These are phyloP conservation scores for Gaertneriomyces semiglobifer DNA, from an alignment of 192 early-diverging fungal genomes.

Conservation along the genomic window DNA sequence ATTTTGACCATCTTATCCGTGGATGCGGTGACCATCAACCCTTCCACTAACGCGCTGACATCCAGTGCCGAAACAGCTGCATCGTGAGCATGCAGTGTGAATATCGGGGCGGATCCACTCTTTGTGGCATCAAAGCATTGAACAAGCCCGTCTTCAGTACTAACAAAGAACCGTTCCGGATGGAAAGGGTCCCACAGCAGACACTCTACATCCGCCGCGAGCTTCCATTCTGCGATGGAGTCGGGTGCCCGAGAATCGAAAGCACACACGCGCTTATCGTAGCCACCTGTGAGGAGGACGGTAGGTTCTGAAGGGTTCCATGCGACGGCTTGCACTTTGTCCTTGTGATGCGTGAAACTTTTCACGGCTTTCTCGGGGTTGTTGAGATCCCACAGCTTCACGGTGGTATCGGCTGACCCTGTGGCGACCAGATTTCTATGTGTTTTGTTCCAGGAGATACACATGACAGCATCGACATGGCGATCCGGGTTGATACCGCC, in stretches of 20 bases:
- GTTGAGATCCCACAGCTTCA: constrained; percentile 97
- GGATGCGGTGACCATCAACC: constrained; percentile 87
- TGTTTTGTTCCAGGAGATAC: constrained; percentile 86
- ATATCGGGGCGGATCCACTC: constrained; percentile 55
- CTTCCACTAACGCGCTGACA: constrained; percentile 71
- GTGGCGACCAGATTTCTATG: constrained; percentile 78
- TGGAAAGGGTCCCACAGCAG: constrained; percentile 88
- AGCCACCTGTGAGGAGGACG: constrained; percentile 85
- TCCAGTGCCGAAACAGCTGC: constrained; percentile 84
- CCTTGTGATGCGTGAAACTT: constrained; percentile 80
- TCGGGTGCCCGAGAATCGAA: constrained; percentile 90
- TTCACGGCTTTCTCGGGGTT: constrained; percentile 58
- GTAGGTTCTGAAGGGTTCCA: constrained; percentile 91
- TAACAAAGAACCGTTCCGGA: constrained; percentile 59
- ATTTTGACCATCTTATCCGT: constrained; percentile 89
- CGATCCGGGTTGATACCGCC: constrained; percentile 66
- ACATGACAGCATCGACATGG: constrained; percentile 95
- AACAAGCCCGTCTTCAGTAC: constrained; percentile 89
- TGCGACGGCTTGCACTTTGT: constrained; percentile 85
- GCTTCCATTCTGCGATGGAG: constrained; percentile 62
- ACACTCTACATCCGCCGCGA: constrained; percentile 86
- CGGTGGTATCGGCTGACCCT: constrained; percentile 93
- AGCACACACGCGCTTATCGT: constrained; percentile 81
- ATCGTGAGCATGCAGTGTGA: constrained; percentile 91
- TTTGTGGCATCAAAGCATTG: constrained; percentile 81